A percentile compares a stretch with the other conserved stretches of the same genome.
Evolutionary conservation across 208 protist species (phyloP).

Genomic region (Leishmania tropica): DNA sequence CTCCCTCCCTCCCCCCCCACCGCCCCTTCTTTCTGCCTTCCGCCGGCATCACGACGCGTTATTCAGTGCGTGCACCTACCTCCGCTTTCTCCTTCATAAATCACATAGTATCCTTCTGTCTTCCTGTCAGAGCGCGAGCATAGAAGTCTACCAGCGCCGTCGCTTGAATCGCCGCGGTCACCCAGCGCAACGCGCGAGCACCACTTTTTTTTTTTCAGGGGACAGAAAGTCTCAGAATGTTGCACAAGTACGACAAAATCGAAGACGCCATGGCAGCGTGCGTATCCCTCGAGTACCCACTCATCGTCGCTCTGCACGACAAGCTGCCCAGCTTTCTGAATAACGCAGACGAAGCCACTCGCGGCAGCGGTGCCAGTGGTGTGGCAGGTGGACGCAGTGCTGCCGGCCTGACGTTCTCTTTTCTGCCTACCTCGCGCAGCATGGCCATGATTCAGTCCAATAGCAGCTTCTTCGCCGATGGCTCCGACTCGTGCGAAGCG

Average conservation of each 20-base stretch:
- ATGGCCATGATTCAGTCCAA: conserved; percentile 4
- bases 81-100: background rate
- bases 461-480: conserved; percentile 29
- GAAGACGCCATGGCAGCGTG: conserved; percentile 51
- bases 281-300: conserved; percentile 27
- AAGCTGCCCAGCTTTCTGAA: conserved; percentile 14
- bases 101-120: background rate
- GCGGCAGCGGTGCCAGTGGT: background rate
- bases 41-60: background rate
- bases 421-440: conserved; percentile 22
- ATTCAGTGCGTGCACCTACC: background rate
- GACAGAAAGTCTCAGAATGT: conserved; percentile 10
- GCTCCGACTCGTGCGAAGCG: conserved; percentile 13
- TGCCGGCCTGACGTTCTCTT: conserved; percentile 3
- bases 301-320: conserved; percentile 40
- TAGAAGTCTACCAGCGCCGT: background rate
- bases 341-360: conserved; percentile 22
- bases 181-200: background rate
- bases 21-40: background rate
- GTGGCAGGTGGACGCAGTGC: background rate
- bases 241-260: conserved; percentile 44
- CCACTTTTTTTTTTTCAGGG: background rate
- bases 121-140: background rate
- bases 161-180: background rate
- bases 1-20: too few species aligned